phyloP scores from a whole-genome alignment of 148 eudicot species.

The Vaccinium darrowii region DNA sequence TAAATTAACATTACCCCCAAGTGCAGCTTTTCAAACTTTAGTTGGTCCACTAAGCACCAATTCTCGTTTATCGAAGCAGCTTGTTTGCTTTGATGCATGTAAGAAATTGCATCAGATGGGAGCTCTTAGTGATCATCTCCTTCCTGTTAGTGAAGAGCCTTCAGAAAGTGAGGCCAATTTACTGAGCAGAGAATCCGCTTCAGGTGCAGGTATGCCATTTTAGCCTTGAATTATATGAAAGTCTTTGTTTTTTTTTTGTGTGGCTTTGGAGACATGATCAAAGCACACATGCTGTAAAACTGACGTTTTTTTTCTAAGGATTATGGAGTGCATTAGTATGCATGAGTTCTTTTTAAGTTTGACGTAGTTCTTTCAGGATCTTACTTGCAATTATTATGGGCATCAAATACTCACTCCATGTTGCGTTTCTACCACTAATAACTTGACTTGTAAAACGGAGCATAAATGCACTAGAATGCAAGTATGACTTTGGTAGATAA shows the following conservation, averaged over 20 bases:
- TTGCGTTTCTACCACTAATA: background rate
- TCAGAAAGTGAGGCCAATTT: slow-evolving; percentile 31
- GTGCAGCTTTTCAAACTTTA: slow-evolving; percentile 50
- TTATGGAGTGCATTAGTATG: background rate
- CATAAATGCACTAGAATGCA: background rate
- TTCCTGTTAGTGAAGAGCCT: slow-evolving; percentile 39
- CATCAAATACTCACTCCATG: slow-evolving; percentile 6
- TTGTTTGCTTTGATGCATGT: slow-evolving; percentile 60
- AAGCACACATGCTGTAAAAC: background rate
- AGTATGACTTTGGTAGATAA: slow-evolving; percentile 6
- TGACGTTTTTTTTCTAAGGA: background rate
- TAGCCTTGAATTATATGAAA: background rate
- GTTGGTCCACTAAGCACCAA: slow-evolving; percentile 42
- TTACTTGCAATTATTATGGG: background rate
- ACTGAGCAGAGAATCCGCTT: slow-evolving; percentile 35
- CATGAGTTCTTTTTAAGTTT: background rate
- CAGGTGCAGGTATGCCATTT: slow-evolving; percentile 45
- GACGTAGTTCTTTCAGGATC: background rate
- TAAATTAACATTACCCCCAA: slow-evolving; percentile 44
- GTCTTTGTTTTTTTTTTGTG: background rate
- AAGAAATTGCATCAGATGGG: slow-evolving; percentile 60
- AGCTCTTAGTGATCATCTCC: slow-evolving; percentile 52
- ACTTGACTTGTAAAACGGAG: background rate
- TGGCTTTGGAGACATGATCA: background rate
- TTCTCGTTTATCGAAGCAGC: slow-evolving; percentile 37